Conservation (phyloP, 805 yeast species). For the Nakazawaea wickerhamii region DNA sequence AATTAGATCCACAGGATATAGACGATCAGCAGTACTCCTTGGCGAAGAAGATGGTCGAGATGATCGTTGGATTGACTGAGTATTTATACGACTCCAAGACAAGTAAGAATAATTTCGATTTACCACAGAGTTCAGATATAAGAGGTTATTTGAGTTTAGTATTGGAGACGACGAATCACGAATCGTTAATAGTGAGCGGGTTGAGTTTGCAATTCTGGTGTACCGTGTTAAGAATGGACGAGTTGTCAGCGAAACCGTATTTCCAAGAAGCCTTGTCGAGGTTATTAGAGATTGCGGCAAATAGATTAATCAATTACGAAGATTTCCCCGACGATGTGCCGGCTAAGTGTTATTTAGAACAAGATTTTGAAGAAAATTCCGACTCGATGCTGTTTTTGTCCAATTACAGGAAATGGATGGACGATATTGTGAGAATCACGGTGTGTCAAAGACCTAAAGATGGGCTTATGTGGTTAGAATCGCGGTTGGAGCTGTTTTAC, state of each 20-base stretch:
- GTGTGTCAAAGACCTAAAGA: conserved; percentile 82
- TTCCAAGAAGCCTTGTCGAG: conserved; percentile 57
- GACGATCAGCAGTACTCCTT: conserved; percentile 72
- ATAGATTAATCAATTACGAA: conserved; percentile 69
- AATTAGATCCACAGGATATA: conserved; percentile 61
- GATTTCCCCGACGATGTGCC: conserved; percentile 60
- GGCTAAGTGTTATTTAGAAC: conserved; percentile 62
- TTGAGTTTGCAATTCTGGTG: conserved; percentile 94
- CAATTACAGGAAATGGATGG: conserved; percentile 77
- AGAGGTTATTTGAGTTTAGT: conserved; percentile 68
- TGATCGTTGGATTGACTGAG: conserved; percentile 83
- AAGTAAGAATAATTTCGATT: conserved; percentile 14
- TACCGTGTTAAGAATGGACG: conserved; percentile 76
- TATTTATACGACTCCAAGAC: conserved; percentile 42
- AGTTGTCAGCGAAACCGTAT: conserved; percentile 51
- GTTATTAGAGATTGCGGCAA: conserved; percentile 69
- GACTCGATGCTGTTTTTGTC: conserved; percentile 73
- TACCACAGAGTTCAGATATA: conserved; percentile 46
- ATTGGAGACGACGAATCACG: conserved; percentile 73
- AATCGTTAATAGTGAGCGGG: conserved; percentile 85
- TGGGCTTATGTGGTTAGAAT: conserved; percentile 77
- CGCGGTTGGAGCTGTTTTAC: conserved; percentile 67
- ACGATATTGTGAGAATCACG: conserved; percentile 84
- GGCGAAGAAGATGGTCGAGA: conserved; percentile 85
- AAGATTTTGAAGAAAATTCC: conserved; percentile 84